Evolutionary conservation across 78 protist genomes (phyloP).

Genomic region (Salpingoeca rosetta): DNA sequence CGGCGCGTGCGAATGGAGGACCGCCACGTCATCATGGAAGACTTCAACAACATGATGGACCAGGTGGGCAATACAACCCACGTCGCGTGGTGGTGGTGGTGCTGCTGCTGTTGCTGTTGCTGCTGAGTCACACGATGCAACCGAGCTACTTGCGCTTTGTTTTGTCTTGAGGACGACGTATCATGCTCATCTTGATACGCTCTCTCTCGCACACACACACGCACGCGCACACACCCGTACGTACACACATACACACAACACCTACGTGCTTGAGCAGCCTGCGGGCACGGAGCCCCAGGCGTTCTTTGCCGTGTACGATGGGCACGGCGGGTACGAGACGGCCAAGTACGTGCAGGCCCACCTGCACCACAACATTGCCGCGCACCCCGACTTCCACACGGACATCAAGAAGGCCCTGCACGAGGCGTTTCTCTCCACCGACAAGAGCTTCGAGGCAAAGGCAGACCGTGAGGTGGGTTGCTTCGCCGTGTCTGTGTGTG

Average conservation of each 20-base stretch:
- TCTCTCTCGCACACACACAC: too few species aligned
- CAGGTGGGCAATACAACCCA: not conserved
- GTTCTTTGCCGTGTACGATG: slow-evolving; percentile 10
- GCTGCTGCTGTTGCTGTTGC: too few species aligned
- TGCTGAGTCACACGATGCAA: too few species aligned
- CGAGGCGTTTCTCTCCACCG: slow-evolving; percentile 1
- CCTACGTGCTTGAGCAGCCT: not conserved
- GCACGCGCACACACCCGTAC: too few species aligned
- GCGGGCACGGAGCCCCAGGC: not conserved
- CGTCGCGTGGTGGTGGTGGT: too few species aligned
- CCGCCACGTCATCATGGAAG: not conserved
- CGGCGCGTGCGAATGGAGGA: not conserved
- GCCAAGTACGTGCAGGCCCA: slow-evolving; percentile 15
- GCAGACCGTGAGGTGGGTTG: not conserved
- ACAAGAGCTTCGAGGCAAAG: not conserved
- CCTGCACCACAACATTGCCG: not conserved
- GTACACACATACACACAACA: too few species aligned
- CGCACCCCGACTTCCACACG: not conserved
- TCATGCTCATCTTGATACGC: not conserved
- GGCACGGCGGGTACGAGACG: slow-evolving; percentile 22
- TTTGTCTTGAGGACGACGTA: not conserved
- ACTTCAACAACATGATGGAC: not conserved
- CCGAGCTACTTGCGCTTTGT: not conserved
- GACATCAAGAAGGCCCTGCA: not conserved
- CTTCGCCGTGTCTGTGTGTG: not conserved